Percentiles rank a stretch among this genome's conserved stretches.
Conservation (phyloP, 2,329 filamentous ascomycete genomes). For the Proliferodiscus dingleyae region DNA sequence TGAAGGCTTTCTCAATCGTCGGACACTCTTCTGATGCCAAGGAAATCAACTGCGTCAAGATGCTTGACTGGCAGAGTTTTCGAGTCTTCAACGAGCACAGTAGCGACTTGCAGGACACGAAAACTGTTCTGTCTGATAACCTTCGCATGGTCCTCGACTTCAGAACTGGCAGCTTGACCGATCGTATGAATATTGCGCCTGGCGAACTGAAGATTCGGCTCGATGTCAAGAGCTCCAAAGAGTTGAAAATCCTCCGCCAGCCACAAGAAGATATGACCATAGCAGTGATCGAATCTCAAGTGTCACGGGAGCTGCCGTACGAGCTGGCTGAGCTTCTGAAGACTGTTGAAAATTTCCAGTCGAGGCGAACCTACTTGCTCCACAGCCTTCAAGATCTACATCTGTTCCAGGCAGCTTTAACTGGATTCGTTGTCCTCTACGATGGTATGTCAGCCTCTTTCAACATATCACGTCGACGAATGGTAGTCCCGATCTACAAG, state of each 20-base stretch:
- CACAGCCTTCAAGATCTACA: constrained; percentile 66
- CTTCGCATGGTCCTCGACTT: constrained; percentile 72
- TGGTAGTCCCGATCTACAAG: constrained; percentile 91
- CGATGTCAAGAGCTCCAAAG: constrained; percentile 53
- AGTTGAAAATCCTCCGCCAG: constrained; percentile 64
- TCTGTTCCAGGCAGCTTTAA: constrained; percentile 71
- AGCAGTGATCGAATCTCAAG: constrained; percentile 64
- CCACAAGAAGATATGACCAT: constrained; percentile 74
- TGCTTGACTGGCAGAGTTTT: constrained; percentile 58
- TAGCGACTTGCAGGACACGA: constrained; percentile 51
- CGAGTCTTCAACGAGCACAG: constrained; percentile 68
- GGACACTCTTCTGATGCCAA: constrained; percentile 40
- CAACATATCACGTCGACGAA: constrained; percentile 75
- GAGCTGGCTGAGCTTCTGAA: constrained; percentile 51
- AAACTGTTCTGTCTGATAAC: constrained; percentile 70
- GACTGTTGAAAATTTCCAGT: constrained; percentile 49
- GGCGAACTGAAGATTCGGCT: constrained; percentile 67
- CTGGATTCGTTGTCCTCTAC: constrained; percentile 72
- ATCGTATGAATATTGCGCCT: constrained; percentile 75
- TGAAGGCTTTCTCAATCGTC: constrained; percentile 62
- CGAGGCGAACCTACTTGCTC: constrained; percentile 69
- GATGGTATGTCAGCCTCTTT: constrained; percentile 70
- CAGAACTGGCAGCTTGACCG: constrained; percentile 71
- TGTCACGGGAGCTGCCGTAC: constrained; percentile 55
- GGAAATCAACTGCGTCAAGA: constrained; percentile 22